A percentile compares a stretch with the other conserved stretches of the same genome.
These are phyloP conservation scores for Vigna angularis DNA, from an alignment of 306 rosid species.

Conservation along the genomic window DNA sequence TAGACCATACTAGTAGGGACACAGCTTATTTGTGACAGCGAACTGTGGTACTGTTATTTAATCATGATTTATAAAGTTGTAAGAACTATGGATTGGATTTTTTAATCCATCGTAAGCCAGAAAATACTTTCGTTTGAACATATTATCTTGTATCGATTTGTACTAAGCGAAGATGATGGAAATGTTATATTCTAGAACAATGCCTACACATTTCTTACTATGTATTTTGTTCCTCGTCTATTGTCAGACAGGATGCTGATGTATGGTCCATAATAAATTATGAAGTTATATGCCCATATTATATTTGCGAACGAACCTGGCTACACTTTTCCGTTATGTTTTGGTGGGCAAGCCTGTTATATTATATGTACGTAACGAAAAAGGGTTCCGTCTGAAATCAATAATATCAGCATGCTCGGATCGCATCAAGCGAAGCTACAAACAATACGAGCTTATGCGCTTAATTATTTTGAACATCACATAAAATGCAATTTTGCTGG, in stretches of 20 bases:
- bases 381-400: background rate
- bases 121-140: conserved; percentile 3
- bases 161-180: conserved; percentile 19
- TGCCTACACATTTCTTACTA: background rate
- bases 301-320: background rate
- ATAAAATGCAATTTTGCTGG: background rate
- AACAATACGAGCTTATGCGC: background rate
- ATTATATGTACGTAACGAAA: background rate
- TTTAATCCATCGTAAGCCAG: conserved; percentile 6
- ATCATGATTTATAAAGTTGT: conserved; percentile 2
- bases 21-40: conserved; percentile 22
- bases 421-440: background rate
- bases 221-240: conserved; percentile 16
- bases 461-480: background rate
- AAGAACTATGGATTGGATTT: conserved; percentile 36
- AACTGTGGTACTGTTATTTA: conserved; percentile 10
- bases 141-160: conserved; percentile 25
- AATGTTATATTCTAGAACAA: conserved; percentile 14
- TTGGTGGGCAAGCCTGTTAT: too few relatives aligned
- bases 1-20: conserved; percentile 75
- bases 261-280: conserved; percentile 25
- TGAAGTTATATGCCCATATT: background rate
- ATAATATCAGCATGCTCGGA: background rate
- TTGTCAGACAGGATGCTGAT: conserved; percentile 2
- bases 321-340: background rate